These are phyloP conservation scores for Trichophyton rubrum DNA, from an alignment of 2,329 filamentous ascomycete genomes.

Conservation along the genomic window DNA sequence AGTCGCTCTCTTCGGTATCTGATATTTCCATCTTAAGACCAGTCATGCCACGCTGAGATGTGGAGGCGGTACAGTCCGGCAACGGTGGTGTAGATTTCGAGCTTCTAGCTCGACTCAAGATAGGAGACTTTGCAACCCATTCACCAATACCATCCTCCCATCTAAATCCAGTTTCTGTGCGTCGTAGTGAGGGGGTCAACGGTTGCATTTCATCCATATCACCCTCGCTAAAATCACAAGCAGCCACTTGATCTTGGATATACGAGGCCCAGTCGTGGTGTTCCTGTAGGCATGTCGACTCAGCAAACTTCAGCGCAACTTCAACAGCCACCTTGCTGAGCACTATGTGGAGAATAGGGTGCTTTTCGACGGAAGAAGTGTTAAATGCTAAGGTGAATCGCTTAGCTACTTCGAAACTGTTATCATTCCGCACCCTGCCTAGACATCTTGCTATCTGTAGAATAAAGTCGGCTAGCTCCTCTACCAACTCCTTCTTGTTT, in stretches of 20 bases:
- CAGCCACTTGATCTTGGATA: constrained; percentile 24
- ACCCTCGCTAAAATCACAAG: constrained; percentile 12
- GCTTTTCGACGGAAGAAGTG: constrained; percentile 13
- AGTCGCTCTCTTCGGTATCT: background rate
- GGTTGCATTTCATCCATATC: constrained; percentile 7
- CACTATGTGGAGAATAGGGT: constrained; percentile 19
- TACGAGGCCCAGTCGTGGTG: constrained; percentile 30
- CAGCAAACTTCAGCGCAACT: constrained; percentile 30
- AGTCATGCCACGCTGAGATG: background rate
- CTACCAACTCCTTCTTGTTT: constrained; percentile 22
- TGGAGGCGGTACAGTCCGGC: background rate
- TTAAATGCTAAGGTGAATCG: constrained; percentile 19
- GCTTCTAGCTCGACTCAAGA: background rate
- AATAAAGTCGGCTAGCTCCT: constrained; percentile 25
- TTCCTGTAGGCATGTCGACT: constrained; percentile 25
- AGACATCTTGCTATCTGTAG: constrained; percentile 25
- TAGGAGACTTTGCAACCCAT: constrained; percentile 36
- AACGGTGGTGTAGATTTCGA: background rate
- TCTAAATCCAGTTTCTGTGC: constrained; percentile 25
- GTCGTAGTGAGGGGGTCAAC: constrained; percentile 12
- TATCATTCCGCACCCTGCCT: constrained; percentile 16
- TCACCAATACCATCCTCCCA: constrained; percentile 48
- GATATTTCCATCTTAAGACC: background rate
- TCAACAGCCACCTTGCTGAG: constrained; percentile 28
- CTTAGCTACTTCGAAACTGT: constrained; percentile 16